phyloP scores from a whole-genome alignment of 345 rosid genomes.

The Triadica sebifera region DNA sequence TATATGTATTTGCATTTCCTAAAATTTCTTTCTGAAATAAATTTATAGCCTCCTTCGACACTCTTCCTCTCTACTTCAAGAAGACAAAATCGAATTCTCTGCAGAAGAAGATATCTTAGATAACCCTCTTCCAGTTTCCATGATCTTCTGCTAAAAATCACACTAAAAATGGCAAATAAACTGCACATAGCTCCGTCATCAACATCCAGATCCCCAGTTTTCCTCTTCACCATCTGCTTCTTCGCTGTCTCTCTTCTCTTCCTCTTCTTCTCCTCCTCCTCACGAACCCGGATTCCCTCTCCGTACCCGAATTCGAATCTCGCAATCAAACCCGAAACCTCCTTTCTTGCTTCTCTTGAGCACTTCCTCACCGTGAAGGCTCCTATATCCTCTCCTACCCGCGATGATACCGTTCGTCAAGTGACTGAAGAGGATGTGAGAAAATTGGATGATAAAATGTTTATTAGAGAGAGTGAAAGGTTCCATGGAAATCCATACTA shows the following conservation, averaged over 20 bases:
- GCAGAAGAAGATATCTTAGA: too few relatives aligned
- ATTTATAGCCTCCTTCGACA: too few relatives aligned
- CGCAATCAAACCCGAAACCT: constrained; percentile 42
- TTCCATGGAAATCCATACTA: constrained; percentile 41
- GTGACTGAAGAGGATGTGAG: constrained; percentile 33
- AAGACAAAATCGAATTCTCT: too few relatives aligned
- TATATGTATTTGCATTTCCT: too few relatives aligned
- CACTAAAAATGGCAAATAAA: constrained; percentile 37
- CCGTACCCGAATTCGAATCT: not conserved
- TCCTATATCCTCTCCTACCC: constrained; percentile 16
- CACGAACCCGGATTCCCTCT: constrained; percentile 9
- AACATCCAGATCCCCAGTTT: constrained; percentile 44
- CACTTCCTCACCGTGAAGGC: constrained; percentile 44
- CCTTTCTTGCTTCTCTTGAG: constrained; percentile 72
- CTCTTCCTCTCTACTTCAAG: too few relatives aligned
- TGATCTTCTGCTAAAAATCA: not conserved
- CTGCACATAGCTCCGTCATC: constrained; percentile 3
- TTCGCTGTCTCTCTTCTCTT: constrained; percentile 25
- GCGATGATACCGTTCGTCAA: constrained; percentile 42
- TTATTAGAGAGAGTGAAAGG: constrained; percentile 42
- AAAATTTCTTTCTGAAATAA: too few relatives aligned
- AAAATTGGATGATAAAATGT: constrained; percentile 46
- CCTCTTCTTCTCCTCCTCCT: constrained; percentile 27
- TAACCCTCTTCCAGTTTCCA: not conserved
- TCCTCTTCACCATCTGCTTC: constrained; percentile 36